These are phyloP conservation scores for Cornus suecica DNA, from an alignment of 148 eudicot species.

Conservation along the genomic window DNA sequence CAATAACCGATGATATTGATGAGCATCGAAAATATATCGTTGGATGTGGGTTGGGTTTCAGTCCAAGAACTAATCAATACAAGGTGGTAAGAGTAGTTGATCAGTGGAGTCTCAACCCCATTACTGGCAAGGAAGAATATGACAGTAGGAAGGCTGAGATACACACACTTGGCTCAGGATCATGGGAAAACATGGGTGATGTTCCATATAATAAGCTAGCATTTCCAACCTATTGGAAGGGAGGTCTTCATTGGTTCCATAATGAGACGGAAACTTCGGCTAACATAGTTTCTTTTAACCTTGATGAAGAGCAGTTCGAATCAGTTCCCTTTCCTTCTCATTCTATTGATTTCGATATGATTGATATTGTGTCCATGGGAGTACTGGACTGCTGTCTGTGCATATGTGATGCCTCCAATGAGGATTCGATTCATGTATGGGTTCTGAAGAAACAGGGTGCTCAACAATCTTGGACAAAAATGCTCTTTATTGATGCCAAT, in stretches of 20 bases:
- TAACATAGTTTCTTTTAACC: slow-evolving; percentile 16
- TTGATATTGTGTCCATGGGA: slow-evolving; percentile 3
- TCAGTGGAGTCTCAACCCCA: background rate
- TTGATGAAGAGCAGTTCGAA: slow-evolving; percentile 17
- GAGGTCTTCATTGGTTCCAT: slow-evolving; percentile 10
- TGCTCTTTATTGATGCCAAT: slow-evolving; percentile 11
- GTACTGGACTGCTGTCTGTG: slow-evolving; percentile 12
- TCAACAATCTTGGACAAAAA: slow-evolving; percentile 20
- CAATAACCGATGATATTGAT: background rate
- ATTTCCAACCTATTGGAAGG: background rate
- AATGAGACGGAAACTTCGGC: too few relatives aligned
- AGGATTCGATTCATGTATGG: slow-evolving; percentile 11
- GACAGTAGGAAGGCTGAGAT: background rate
- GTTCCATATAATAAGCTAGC: background rate
- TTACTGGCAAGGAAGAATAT: too few relatives aligned
- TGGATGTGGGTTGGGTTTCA: slow-evolving; percentile 3
- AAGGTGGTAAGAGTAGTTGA: slow-evolving; percentile 1
- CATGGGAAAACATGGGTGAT: background rate
- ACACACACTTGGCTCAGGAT: slow-evolving; percentile 2
- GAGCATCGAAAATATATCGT: too few relatives aligned
- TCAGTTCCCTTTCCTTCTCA: background rate
- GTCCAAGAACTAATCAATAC: background rate
- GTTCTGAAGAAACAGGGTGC: slow-evolving; percentile 15
- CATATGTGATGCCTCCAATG: background rate
- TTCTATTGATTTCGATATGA: background rate